Percentiles rank a stretch among this genome's conserved stretches.
These are phyloP conservation scores for Volvox africanus DNA, from an alignment of 139 green algal species.

Conservation along the genomic window DNA sequence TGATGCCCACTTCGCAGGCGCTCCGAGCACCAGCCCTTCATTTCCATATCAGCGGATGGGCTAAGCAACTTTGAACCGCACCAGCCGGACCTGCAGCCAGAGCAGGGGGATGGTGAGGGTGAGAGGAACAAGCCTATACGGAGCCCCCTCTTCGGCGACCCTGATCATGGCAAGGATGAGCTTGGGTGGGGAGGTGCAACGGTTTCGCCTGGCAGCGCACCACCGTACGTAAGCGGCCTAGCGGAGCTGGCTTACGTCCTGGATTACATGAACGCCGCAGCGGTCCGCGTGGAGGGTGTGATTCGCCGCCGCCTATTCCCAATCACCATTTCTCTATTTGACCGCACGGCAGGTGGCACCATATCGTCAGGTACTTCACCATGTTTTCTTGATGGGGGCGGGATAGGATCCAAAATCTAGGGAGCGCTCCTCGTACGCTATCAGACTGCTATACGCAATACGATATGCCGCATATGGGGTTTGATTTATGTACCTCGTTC, in stretches of 20 bases:
- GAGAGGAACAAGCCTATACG: neutral
- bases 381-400: too few species aligned
- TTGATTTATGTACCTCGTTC: too few species aligned
- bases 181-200: too few species aligned
- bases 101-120: neutral
- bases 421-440: too few species aligned
- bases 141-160: too few species aligned
- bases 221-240: neutral
- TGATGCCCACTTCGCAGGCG: conserved; percentile 5
- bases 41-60: neutral
- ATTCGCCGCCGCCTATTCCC: conserved; percentile 32
- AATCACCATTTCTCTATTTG: neutral
- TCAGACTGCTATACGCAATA: too few species aligned
- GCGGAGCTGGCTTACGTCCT: neutral
- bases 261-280: neutral
- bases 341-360: neutral
- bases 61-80: neutral
- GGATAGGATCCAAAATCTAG: too few species aligned
- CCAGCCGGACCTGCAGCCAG: neutral
- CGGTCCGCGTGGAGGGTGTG: neutral
- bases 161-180: too few species aligned
- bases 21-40: conserved; percentile 21
- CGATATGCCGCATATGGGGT: too few species aligned
- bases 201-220: too few species aligned
- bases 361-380: neutral